These are phyloP conservation scores for Hypoxylon sp. DNA, from an alignment of 2,329 filamentous ascomycete genomes.

Conservation along the genomic window DNA sequence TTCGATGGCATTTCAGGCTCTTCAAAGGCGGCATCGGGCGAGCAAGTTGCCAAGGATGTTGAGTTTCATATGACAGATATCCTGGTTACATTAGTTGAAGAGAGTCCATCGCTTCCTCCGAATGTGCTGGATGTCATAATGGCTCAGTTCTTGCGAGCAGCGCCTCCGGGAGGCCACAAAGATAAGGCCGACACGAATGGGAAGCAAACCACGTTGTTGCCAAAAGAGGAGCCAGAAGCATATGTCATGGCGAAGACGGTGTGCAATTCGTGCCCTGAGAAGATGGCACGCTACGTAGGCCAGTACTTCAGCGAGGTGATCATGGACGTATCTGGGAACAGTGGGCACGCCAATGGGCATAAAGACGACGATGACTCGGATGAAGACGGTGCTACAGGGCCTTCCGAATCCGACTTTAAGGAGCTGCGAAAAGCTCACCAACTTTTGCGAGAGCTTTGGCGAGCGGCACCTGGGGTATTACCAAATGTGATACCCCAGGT, in stretches of 20 bases:
- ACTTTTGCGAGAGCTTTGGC: conserved; percentile 91
- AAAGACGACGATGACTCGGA: conserved; percentile 69
- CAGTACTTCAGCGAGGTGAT: conserved; percentile 98
- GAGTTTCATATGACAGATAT: conserved; percentile 91
- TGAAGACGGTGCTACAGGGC: conserved; percentile 66
- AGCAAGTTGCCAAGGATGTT: conserved; percentile 90
- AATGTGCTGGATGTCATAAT: conserved; percentile 92
- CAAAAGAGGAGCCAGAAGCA: conserved; percentile 88
- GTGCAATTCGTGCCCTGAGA: conserved; percentile 87
- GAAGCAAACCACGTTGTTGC: conserved; percentile 82
- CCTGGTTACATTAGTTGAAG: conserved; percentile 85
- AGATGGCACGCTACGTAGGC: conserved; percentile 93
- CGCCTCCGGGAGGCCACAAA: conserved; percentile 71
- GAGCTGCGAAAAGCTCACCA: conserved; percentile 90
- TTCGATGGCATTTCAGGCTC: conserved; percentile 91
- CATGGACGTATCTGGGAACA: conserved; percentile 78
- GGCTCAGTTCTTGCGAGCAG: conserved; percentile 91
- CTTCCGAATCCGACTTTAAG: conserved; percentile 83
- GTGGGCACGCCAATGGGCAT: conserved; percentile 63
- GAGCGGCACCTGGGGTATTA: conserved; percentile 85
- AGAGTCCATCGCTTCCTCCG: conserved; percentile 77
- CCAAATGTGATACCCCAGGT: conserved; percentile 94
- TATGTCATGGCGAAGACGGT: conserved; percentile 97
- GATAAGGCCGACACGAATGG: conserved; percentile 70
- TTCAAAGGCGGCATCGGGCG: conserved; percentile 76